A percentile compares a stretch with the other conserved stretches of the same genome.
These are phyloP conservation scores for Pseudofabraea citricarpa DNA, from an alignment of 2,329 filamentous ascomycete genomes.

Conservation along the genomic window DNA sequence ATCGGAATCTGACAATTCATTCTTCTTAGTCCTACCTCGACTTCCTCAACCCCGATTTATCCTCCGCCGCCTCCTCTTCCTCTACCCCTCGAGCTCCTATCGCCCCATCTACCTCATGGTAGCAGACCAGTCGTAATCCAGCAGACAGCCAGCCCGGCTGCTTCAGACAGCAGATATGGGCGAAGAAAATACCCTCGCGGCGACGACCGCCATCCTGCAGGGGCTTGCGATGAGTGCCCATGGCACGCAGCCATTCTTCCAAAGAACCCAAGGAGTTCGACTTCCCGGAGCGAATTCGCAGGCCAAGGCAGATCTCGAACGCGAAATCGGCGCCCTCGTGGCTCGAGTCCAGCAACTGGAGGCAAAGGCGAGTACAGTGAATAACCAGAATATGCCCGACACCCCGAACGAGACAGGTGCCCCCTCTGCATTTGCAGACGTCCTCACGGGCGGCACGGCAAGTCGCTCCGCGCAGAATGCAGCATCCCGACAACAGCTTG, in stretches of 20 bases:
- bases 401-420: constrained; percentile 73
- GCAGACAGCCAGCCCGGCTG: constrained; percentile 20
- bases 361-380: constrained; percentile 61
- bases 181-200: constrained; percentile 50
- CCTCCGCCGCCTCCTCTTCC: too few relatives aligned
- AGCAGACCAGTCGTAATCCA: constrained; percentile 7
- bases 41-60: too few relatives aligned
- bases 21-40: too few relatives aligned
- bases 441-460: constrained; percentile 30
- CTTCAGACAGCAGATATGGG: constrained; percentile 18
- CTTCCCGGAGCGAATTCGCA: constrained; percentile 73
- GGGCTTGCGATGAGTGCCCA: constrained; percentile 36
- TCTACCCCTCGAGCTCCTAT: neutral
- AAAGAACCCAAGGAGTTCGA: constrained; percentile 39
- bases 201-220: constrained; percentile 49
- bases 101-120: constrained; percentile 8
- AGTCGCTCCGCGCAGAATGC: constrained; percentile 28
- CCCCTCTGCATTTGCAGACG: constrained; percentile 59
- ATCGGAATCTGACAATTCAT: too few relatives aligned
- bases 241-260: constrained; percentile 12
- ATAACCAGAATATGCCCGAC: constrained; percentile 62
- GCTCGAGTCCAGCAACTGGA: constrained; percentile 79
- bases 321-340: constrained; percentile 75
- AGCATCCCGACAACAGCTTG: constrained; percentile 35
- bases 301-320: constrained; percentile 75